These are phyloP conservation scores for Melanomma pulvis-pyrius DNA, from an alignment of 495 filamentous ascomycete genomes.

Conservation along the genomic window DNA sequence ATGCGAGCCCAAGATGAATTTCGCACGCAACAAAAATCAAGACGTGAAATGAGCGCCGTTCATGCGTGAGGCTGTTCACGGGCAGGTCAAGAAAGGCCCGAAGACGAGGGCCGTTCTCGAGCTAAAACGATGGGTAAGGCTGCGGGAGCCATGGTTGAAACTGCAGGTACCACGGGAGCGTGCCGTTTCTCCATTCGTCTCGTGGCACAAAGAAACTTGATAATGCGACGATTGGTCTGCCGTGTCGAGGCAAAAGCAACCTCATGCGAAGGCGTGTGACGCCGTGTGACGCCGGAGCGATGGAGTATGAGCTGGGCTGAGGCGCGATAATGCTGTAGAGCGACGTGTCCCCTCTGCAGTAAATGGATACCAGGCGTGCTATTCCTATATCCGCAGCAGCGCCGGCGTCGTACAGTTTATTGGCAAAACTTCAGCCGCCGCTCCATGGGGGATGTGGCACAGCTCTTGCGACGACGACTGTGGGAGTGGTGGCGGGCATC, in stretches of 20 bases:
- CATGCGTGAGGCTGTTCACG: too few species aligned
- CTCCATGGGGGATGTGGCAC: neutral
- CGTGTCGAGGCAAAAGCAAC: neutral
- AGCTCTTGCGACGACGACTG: neutral
- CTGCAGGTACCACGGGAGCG: neutral
- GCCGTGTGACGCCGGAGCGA: neutral
- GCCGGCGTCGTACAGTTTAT: conserved; percentile 1
- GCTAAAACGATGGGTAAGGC: too few species aligned
- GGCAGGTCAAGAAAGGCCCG: too few species aligned
- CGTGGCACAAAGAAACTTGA: neutral
- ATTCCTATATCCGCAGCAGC: conserved; percentile 11
- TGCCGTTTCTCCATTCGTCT: neutral
- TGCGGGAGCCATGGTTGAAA: too few species aligned
- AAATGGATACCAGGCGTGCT: conserved; percentile 12
- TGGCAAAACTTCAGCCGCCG: conserved; percentile 5
- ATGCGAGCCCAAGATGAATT: too few species aligned
- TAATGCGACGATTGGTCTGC: neutral
- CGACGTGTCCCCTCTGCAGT: neutral
- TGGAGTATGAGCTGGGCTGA: neutral
- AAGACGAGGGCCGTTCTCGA: too few species aligned
- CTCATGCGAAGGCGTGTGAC: neutral
- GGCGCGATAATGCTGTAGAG: neutral
- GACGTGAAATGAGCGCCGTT: too few species aligned
- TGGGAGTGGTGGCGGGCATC: neutral
- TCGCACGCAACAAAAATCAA: too few species aligned